Conservation (phyloP, 192 early-diverging fungal species). For the Backusella australiensis region DNA sequence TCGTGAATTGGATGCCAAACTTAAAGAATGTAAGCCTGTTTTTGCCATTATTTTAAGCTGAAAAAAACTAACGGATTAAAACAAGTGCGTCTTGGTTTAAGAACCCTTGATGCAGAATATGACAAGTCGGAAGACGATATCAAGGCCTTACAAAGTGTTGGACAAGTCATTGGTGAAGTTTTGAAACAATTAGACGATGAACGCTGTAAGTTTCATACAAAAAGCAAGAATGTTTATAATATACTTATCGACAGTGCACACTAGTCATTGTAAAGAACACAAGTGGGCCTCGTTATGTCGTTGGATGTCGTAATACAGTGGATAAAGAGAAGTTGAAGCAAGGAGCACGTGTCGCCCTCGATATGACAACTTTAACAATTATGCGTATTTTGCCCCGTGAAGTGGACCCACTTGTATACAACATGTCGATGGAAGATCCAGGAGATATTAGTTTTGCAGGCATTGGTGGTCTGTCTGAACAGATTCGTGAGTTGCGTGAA, state of each 20-base stretch:
- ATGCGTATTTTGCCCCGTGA: slow-evolving; percentile 98
- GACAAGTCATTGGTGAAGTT: slow-evolving; percentile 98
- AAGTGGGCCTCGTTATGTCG: slow-evolving; percentile 95
- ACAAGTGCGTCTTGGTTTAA: slow-evolving; percentile 77
- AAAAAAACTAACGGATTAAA: not conserved
- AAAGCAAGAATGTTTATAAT: too few relatives aligned
- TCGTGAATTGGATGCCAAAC: slow-evolving; percentile 91
- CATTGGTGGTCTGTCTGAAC: slow-evolving; percentile 93
- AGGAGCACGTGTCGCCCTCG: slow-evolving; percentile 96
- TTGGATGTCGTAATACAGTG: slow-evolving; percentile 93
- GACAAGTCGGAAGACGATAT: slow-evolving; percentile 97
- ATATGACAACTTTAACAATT: slow-evolving; percentile 99
- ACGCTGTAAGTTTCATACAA: slow-evolving; percentile 65
- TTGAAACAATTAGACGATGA: slow-evolving; percentile 97
- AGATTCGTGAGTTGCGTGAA: slow-evolving; percentile 97
- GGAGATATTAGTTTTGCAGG: slow-evolving; percentile 95
- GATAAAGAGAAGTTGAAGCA: slow-evolving; percentile 95
- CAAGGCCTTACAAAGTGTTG: slow-evolving; percentile 98
- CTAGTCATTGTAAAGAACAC: slow-evolving; percentile 97
- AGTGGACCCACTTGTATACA: slow-evolving; percentile 99
- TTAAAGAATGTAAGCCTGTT: slow-evolving; percentile 78
- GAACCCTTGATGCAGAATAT: slow-evolving; percentile 85
- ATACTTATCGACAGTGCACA: too few relatives aligned
- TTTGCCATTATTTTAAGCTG: not conserved
- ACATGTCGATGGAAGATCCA: slow-evolving; percentile 98